Percentiles rank a stretch among this genome's conserved stretches.
Conservation (phyloP, 768 basidiomycete species). For the Tylopilus sp. region DNA sequence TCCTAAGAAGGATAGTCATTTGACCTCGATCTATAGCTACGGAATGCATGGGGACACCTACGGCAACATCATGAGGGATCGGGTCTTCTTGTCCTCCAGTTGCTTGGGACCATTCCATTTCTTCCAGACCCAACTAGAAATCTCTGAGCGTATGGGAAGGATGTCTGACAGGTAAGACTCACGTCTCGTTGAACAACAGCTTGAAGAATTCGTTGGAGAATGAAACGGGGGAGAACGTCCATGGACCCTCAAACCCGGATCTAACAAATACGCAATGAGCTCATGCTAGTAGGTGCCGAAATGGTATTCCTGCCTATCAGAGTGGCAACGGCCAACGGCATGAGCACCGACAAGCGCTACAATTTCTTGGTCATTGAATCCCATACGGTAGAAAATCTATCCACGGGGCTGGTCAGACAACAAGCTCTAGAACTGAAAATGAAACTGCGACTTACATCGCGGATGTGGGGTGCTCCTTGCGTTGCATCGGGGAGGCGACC, state of each 20-base stretch:
- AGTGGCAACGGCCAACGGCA: slow-evolving; percentile 93
- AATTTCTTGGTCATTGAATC: slow-evolving; percentile 96
- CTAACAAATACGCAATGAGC: slow-evolving; percentile 24
- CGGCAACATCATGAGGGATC: slow-evolving; percentile 94
- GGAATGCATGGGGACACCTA: slow-evolving; percentile 37
- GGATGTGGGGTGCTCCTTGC: slow-evolving; percentile 81
- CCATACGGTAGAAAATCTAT: slow-evolving; percentile 74
- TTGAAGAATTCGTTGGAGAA: slow-evolving; percentile 85
- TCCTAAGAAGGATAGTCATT: slow-evolving; percentile 36
- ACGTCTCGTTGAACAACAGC: slow-evolving; percentile 85
- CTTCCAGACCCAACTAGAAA: slow-evolving; percentile 80
- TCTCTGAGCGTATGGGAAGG: neutral
- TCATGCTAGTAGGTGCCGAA: neutral
- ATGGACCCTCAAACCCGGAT: slow-evolving; percentile 86
- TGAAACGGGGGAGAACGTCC: slow-evolving; percentile 92
- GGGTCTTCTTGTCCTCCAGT: slow-evolving; percentile 88
- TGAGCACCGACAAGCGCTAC: slow-evolving; percentile 94
- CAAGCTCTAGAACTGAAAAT: neutral
- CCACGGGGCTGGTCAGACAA: neutral
- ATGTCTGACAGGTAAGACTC: slow-evolving; percentile 12
- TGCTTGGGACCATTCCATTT: slow-evolving; percentile 96
- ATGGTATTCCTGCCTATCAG: slow-evolving; percentile 50
- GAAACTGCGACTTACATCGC: slow-evolving; percentile 48
- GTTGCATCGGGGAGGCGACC: slow-evolving; percentile 87
- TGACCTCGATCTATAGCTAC: neutral